A percentile compares a stretch with the other conserved stretches of the same genome.
Conservation (phyloP, 495 filamentous ascomycete genomes). For the Saxophila tyrrhenica region DNA sequence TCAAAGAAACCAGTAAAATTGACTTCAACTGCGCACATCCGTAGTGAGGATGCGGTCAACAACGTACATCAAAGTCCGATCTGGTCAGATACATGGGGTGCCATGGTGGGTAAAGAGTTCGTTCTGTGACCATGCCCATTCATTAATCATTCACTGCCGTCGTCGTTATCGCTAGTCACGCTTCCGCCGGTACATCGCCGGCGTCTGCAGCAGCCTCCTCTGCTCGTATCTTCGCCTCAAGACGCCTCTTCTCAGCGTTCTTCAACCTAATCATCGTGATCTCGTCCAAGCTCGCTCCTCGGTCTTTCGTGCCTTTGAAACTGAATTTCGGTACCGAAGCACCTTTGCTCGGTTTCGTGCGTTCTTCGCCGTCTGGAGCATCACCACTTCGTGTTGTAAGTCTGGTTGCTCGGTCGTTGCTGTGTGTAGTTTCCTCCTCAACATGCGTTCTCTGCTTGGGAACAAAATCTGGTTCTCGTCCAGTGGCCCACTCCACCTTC, state of each 20-base stretch:
- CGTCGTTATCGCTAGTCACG: too few species aligned
- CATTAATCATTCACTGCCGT: too few species aligned
- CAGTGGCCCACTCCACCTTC: slow-evolving; percentile 46
- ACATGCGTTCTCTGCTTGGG: slow-evolving; percentile 8
- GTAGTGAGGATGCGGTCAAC: too few species aligned
- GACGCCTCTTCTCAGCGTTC: slow-evolving; percentile 45
- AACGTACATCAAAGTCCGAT: too few species aligned
- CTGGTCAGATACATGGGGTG: too few species aligned
- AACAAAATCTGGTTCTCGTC: slow-evolving; percentile 32
- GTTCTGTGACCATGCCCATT: too few species aligned
- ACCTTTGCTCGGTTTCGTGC: slow-evolving; percentile 10
- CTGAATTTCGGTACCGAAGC: not conserved
- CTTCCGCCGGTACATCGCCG: not conserved
- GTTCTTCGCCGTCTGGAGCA: not conserved
- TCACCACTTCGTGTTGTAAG: not conserved
- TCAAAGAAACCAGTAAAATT: too few species aligned
- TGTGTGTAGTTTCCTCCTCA: not conserved
- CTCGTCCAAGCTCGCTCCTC: slow-evolving; percentile 46
- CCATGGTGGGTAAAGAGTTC: too few species aligned
- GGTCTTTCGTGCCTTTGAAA: slow-evolving; percentile 12
- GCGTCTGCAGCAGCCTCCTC: slow-evolving; percentile 31
- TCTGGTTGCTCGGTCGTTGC: not conserved
- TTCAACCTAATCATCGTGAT: slow-evolving; percentile 50
- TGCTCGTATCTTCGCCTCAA: slow-evolving; percentile 43
- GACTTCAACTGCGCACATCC: too few species aligned